These are phyloP conservation scores for Arctostaphylos glauca DNA, from an alignment of 148 eudicot species.

Conservation along the genomic window DNA sequence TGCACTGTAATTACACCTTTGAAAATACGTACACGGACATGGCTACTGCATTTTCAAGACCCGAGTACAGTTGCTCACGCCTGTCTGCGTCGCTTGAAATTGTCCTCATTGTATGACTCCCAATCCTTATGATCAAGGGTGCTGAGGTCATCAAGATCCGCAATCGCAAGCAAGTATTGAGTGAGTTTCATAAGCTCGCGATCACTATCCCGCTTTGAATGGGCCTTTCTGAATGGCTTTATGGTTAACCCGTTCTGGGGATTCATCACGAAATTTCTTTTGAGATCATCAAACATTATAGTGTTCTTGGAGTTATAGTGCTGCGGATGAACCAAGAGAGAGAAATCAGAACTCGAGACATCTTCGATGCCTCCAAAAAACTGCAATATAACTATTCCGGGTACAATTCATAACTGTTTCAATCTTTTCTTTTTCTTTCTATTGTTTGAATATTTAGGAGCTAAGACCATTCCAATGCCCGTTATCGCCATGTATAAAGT, in stretches of 20 bases:
- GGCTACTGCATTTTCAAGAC: not conserved
- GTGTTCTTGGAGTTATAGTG: constrained; percentile 82
- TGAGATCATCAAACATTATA: constrained; percentile 93
- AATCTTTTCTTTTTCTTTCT: no score
- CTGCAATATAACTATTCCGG: not conserved
- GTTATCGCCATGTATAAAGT: not conserved
- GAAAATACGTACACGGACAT: not conserved
- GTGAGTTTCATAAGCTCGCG: constrained; percentile 91
- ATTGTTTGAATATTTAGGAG: no score
- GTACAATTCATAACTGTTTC: not conserved
- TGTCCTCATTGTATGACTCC: constrained; percentile 67
- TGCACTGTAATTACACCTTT: not conserved
- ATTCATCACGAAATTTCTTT: constrained; percentile 94
- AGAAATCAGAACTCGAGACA: not conserved
- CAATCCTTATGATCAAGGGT: constrained; percentile 68
- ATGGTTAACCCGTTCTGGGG: constrained; percentile 90
- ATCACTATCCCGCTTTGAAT: constrained; percentile 67
- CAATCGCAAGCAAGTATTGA: constrained; percentile 83
- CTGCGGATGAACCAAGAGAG: constrained; percentile 41
- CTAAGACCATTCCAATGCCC: not conserved
- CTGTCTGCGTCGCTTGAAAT: constrained; percentile 67
- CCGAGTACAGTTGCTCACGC: constrained; percentile 24
- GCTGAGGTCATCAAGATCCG: constrained; percentile 83
- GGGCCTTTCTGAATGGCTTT: constrained; percentile 91
- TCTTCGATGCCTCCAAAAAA: not conserved